Evolutionary conservation across 352 stramenopile genomes (phyloP).

Genomic region (Achlya hypogyna): DNA sequence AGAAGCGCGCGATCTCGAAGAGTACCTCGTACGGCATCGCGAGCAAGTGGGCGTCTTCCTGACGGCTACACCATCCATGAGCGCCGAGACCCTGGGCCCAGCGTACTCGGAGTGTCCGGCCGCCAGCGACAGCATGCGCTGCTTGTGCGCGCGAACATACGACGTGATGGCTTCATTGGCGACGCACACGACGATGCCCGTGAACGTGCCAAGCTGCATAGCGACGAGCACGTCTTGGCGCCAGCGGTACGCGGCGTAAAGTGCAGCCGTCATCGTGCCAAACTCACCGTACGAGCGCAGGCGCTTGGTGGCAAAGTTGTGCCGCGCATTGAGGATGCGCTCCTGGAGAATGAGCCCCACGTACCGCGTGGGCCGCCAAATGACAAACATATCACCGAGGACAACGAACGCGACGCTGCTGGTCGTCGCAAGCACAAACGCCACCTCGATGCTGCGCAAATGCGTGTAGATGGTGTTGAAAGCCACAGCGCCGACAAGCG

Average conservation of each 20-base stretch:
- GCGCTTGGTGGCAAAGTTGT: constrained; percentile 40
- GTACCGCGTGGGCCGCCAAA: constrained; percentile 71
- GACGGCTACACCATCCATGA: constrained; percentile 29
- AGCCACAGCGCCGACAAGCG: constrained; percentile 60
- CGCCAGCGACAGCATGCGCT: constrained; percentile 26
- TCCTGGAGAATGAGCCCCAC: constrained; percentile 74
- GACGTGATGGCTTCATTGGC: constrained; percentile 58
- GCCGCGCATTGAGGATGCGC: constrained; percentile 32
- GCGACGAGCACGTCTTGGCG: constrained; percentile 55
- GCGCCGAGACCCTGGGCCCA: neutral
- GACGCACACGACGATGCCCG: constrained; percentile 57
- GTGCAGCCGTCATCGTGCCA: constrained; percentile 38
- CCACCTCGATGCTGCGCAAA: constrained; percentile 65
- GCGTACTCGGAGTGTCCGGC: constrained; percentile 11
- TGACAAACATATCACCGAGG: constrained; percentile 77
- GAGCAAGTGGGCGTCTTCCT: constrained; percentile 53
- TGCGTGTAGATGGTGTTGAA: constrained; percentile 87
- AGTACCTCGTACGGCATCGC: constrained; percentile 72
- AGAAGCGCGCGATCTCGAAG: constrained; percentile 65
- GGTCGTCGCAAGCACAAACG: constrained; percentile 66
- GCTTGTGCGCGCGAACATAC: constrained; percentile 53
- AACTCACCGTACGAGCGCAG: constrained; percentile 53
- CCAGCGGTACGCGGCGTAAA: constrained; percentile 65
- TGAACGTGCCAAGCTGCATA: constrained; percentile 64
- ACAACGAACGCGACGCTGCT: constrained; percentile 70